Percentiles rank a stretch among this genome's conserved stretches.
Evolutionary conservation across 192 early-diverging fungal genomes (phyloP).

Genomic region (Backusella westeae): DNA sequence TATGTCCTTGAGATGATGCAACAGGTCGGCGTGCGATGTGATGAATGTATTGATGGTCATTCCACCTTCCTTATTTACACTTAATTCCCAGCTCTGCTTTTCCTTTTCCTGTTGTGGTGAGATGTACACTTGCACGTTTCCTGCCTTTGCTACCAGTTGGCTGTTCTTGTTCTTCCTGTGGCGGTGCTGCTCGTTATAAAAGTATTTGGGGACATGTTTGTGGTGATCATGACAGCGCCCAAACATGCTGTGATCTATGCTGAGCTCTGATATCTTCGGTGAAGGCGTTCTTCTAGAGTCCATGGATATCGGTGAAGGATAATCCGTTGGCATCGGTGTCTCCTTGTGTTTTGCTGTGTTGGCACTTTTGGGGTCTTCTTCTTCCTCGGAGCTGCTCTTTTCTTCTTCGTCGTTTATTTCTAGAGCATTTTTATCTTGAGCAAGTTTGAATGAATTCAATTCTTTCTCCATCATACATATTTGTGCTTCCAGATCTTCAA

Average conservation of each 20-base stretch:
- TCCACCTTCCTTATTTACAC: not conserved
- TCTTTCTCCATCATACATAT: conserved; percentile 14
- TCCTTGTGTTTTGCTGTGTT: not conserved
- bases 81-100: not conserved
- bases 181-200: not conserved
- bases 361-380: not conserved
- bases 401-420: not conserved
- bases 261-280: not conserved
- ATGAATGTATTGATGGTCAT: conserved; percentile 12
- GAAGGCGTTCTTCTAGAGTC: not conserved
- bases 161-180: not conserved
- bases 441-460: not conserved
- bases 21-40: conserved; percentile 1
- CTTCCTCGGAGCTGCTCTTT: not conserved
- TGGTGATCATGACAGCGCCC: not conserved
- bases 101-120: not conserved
- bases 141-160: not conserved
- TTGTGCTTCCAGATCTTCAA: not conserved
- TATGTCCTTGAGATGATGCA: not conserved
- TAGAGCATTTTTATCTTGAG: not conserved
- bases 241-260: not conserved
- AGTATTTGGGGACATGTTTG: not conserved
- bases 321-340: not conserved
- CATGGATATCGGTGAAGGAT: not conserved
- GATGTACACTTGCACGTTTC: not conserved